These are phyloP conservation scores for Penicillium cosmopolitanum DNA, from an alignment of 495 filamentous ascomycete genomes.

Conservation along the genomic window DNA sequence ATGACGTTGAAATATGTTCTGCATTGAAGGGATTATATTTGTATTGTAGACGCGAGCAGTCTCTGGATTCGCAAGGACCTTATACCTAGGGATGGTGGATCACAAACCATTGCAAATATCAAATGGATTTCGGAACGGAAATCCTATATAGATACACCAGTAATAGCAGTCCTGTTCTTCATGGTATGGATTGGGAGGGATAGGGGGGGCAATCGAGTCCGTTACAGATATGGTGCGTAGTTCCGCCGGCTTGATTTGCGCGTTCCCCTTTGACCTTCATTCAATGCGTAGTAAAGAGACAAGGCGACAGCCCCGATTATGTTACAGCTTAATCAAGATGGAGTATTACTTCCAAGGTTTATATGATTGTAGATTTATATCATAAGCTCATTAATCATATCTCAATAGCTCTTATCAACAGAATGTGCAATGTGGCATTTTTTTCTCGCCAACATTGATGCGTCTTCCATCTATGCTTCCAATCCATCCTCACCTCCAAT, in stretches of 20 bases:
- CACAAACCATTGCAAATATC: slow-evolving; percentile 17
- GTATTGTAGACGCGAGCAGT: slow-evolving; percentile 29
- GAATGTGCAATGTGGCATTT: not conserved
- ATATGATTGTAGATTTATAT: not conserved
- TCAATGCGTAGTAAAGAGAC: too few relatives aligned
- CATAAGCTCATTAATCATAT: slow-evolving; percentile 7
- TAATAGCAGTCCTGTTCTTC: too few relatives aligned
- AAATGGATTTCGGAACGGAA: slow-evolving; percentile 18
- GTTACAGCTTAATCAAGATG: too few relatives aligned
- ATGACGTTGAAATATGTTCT: slow-evolving; percentile 33
- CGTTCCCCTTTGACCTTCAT: too few relatives aligned
- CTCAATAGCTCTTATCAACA: slow-evolving; percentile 2
- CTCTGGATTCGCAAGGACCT: slow-evolving; percentile 25
- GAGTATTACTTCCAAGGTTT: too few relatives aligned
- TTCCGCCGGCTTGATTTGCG: too few relatives aligned
- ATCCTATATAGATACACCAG: slow-evolving; percentile 4
- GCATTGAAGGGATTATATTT: slow-evolving; percentile 31
- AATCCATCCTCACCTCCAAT: slow-evolving; percentile 33
- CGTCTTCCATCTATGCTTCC: not conserved
- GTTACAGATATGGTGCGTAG: too few relatives aligned
- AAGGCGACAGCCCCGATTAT: too few relatives aligned
- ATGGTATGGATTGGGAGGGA: too few relatives aligned
- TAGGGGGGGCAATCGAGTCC: too few relatives aligned
- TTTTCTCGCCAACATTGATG: not conserved
- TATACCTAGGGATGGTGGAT: slow-evolving; percentile 13